Base-by-base conservation (phyloP, 495 filamentous ascomycete species). In the Polyplosphaeria fusca region DNA sequence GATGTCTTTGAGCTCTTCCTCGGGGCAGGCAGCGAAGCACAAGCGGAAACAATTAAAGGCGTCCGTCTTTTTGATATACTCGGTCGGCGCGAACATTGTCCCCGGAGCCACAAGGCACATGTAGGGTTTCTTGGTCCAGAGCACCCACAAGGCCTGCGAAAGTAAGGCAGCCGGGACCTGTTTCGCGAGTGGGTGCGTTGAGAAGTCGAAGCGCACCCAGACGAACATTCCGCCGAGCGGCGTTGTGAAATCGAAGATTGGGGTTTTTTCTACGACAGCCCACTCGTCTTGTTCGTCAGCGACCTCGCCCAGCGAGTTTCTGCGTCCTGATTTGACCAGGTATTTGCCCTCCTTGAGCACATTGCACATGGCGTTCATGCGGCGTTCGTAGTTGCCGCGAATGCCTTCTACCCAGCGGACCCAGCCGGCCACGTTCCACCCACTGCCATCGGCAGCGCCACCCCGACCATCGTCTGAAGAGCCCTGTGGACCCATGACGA, bases 201-300 rank as follows among this genome's bases (percentile, higher is more conserved):
- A 76, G 53, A 92, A 81, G 40, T 79, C 68, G 20, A 93, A 61
- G 18, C 80, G 74, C 0, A 95, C 60, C 91, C 91, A 97, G 20
- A 93, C 70, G 68, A 95, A 96, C 91, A 96, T 96, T 59, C 92
- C 92, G 14, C 84, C 92, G n/a, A 83, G 79, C 1, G 91, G 92
- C 77, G 84, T 86, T 42, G 75, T 65, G 66, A 93, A 96, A 42
- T 82, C 75, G 68, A 81, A 89, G 63, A 95, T 82, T 28, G 76
- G 73, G 0, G 78, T 80, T 63, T 86, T 87, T 39, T 83, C 79
- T 9, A 96, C 75, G 40, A 88, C 76, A 39, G 75, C 74, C 73
- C 81, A 85, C 67, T 83, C 86, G 26, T 65, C 53, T n/a, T 82
- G 65, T 7, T 61, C 62, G n/a, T 67, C 63, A 19, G 70, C 67